Evolutionary conservation across 2,329 filamentous ascomycete genomes (phyloP).

Genomic region (Botrytis deweyae): DNA sequence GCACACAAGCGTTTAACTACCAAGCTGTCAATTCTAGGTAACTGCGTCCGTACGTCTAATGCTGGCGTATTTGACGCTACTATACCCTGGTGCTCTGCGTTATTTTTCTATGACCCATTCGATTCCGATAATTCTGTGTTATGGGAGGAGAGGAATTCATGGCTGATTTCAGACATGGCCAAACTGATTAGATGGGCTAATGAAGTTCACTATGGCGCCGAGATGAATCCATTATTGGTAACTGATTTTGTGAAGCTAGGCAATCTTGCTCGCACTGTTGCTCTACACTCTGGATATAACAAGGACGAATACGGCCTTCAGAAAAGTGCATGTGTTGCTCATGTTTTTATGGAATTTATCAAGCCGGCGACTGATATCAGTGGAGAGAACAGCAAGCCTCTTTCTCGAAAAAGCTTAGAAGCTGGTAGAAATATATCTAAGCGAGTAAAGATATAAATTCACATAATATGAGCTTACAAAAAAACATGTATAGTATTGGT

Average conservation of each 20-base stretch:
- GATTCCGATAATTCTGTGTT: neutral
- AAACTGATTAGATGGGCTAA: neutral
- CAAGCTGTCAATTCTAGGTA: neutral
- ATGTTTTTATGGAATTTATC: neutral
- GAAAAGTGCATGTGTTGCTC: neutral
- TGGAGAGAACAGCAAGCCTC: neutral
- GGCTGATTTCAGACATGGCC: slow-evolving; percentile 1
- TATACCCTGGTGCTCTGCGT: neutral
- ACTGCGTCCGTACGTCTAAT: neutral
- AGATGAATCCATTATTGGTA: slow-evolving; percentile 1
- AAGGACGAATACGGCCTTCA: neutral
- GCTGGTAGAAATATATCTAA: neutral
- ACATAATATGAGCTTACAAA: neutral
- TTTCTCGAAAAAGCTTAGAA: neutral
- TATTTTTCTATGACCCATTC: neutral
- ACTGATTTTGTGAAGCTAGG: slow-evolving; percentile 1
- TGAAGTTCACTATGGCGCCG: neutral
- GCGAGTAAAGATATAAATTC: neutral
- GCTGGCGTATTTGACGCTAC: neutral
- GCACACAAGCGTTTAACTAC: neutral
- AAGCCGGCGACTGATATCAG: neutral
- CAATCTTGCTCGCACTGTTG: neutral
- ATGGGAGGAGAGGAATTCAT: neutral
- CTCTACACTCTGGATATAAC: neutral
- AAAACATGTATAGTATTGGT: neutral